A percentile compares a stretch with the other conserved stretches of the same genome.
Conservation (phyloP, 2,329 filamentous ascomycete species). For the Blastomyces gilchristii region DNA sequence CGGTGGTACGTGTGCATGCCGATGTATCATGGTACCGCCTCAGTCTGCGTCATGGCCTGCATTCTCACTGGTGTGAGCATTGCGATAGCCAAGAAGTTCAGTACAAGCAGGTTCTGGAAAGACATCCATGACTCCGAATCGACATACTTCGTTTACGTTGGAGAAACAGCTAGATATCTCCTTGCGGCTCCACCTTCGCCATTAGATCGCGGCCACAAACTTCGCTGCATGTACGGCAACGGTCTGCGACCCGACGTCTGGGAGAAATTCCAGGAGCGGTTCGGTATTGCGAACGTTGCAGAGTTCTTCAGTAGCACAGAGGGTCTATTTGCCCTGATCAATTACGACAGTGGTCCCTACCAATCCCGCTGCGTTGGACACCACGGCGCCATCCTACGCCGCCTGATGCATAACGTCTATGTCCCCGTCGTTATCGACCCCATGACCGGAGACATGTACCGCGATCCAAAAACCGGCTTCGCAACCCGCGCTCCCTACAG, state of each 20-base stretch:
- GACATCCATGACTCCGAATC: conserved; percentile 58
- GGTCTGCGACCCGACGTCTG: conserved; percentile 55
- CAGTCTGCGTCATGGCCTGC: conserved; percentile 47
- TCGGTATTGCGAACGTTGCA: conserved; percentile 42
- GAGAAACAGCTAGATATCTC: conserved; percentile 65
- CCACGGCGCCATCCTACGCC: conserved; percentile 54
- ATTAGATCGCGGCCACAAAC: conserved; percentile 36
- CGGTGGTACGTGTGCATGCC: conserved; percentile 70
- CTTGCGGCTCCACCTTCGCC: conserved; percentile 51
- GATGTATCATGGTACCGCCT: conserved; percentile 65
- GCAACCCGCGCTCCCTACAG: conserved; percentile 53
- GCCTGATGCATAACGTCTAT: conserved; percentile 43
- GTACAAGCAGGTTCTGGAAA: conserved; percentile 58
- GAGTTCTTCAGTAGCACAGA: conserved; percentile 76
- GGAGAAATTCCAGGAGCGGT: conserved; percentile 43
- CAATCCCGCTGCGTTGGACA: conserved; percentile 57
- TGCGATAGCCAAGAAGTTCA: conserved; percentile 46
- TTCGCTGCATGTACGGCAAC: conserved; percentile 40
- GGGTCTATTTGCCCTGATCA: conserved; percentile 54
- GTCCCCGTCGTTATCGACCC: conserved; percentile 60
- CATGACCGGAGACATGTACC: conserved; percentile 55
- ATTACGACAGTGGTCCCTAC: conserved; percentile 52
- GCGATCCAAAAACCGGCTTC: conserved; percentile 59
- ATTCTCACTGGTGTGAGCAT: conserved; percentile 42
- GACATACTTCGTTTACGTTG: conserved; percentile 66